Base-by-base conservation (phyloP, 352 stramenopile species). In the Globisporangium takayamanum region DNA sequence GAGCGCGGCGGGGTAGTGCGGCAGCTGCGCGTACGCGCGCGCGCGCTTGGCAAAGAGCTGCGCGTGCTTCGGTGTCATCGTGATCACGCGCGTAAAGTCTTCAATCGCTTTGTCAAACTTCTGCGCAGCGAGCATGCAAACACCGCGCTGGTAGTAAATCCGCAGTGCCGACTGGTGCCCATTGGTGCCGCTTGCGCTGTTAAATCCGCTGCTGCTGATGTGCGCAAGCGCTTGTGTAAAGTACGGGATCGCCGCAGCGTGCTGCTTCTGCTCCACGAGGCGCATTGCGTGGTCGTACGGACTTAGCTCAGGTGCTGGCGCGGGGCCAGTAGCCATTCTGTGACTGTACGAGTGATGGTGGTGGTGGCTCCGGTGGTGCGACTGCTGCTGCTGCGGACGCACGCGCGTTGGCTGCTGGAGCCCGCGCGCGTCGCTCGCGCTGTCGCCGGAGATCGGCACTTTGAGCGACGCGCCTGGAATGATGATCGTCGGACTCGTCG, bases 41-140 rank as follows among this genome's bases (percentile, higher is more conserved):
- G 78, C 84, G 22, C 84, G 75, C 54, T 84, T 84, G 3, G 79
- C 71, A 45, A 88, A 84, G 26, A 94, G 68, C 50, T 89, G 70
- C 3, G 76, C 55, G 57, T 81, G 86, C 69, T 74, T 77, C 6
- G 84, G 84, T 15, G 79, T 89, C 60, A 82, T 67, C 12, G 75
- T 60, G 64, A 94, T 91, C 22, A 92, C 73, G 18, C 62, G 53
- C 2, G 78, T 84, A 16, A 90, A 73, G 64, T 94, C 84, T 41
- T 94, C 78, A 30, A 92, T 84, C 0, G 82, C 82, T 6, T 70
- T 60, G 47, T 84, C 69, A 59, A 78, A 92, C 57, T 76, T 73
- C 8, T 80, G 62, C 47, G 78, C 70, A 2, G 63, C 59, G 18
- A 92, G 50, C 57, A 74, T 86, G 59, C 80, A 90, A 8, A 70